These are phyloP conservation scores for Phytophthora agathidicida DNA, from an alignment of 352 stramenopile genomes.

Conservation along the genomic window DNA sequence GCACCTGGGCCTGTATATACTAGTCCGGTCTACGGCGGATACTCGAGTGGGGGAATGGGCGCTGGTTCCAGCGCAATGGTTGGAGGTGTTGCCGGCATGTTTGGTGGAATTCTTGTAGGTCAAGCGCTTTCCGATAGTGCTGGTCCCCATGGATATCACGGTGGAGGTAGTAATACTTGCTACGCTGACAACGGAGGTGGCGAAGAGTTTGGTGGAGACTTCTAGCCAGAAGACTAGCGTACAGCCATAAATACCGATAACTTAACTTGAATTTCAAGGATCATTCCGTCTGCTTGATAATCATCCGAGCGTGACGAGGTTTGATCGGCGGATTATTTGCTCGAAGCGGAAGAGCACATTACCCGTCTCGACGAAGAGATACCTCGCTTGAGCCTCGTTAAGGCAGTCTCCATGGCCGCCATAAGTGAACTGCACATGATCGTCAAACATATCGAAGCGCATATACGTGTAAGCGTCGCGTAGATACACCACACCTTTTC, in stretches of 20 bases:
- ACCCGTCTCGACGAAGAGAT: constrained; percentile 46
- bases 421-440: constrained; percentile 48
- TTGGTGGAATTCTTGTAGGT: constrained; percentile 29
- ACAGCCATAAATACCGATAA: constrained; percentile 20
- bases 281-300: background rate
- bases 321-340: constrained; percentile 39
- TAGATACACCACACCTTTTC: constrained; percentile 45
- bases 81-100: constrained; percentile 30
- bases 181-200: constrained; percentile 21
- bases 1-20: constrained; percentile 14
- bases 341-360: constrained; percentile 52
- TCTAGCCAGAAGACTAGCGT: constrained; percentile 18
- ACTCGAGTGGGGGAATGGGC: constrained; percentile 26
- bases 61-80: constrained; percentile 33
- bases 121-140: constrained; percentile 18
- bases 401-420: constrained; percentile 42
- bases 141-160: constrained; percentile 15
- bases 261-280: constrained; percentile 4
- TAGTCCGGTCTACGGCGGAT: constrained; percentile 15
- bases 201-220: constrained; percentile 40
- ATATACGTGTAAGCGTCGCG: constrained; percentile 52
- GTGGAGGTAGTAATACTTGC: background rate
- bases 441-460: constrained; percentile 42
- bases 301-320: constrained; percentile 36
- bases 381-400: constrained; percentile 42